Conservation (phyloP, 345 rosid species). For the Hypericum androsaemum region DNA sequence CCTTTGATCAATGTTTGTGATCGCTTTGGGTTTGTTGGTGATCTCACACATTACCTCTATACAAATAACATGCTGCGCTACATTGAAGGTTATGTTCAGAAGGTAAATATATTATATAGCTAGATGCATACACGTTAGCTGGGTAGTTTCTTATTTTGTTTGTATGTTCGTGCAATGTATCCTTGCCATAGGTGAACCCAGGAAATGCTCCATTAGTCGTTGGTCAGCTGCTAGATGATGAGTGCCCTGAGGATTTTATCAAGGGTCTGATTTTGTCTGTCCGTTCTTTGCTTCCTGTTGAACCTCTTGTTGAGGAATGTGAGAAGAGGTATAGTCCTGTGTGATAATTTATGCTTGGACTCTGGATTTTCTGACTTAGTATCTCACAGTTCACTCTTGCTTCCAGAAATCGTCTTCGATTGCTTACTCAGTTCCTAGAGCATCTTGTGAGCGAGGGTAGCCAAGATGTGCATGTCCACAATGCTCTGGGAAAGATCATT, state of each 20-base stretch:
- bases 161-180: conserved; percentile 1
- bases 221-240: conserved; percentile 86
- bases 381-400: conserved; percentile 18
- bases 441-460: conserved; percentile 99
- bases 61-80: conserved; percentile 89
- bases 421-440: conserved; percentile 98
- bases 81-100: conserved; percentile 98
- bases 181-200: conserved; percentile 76
- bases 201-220: conserved; percentile 96
- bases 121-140: neutral
- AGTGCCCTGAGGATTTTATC: conserved; percentile 96
- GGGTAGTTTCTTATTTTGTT: neutral
- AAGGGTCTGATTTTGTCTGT: conserved; percentile 96
- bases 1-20: conserved; percentile 97
- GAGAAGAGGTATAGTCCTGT: conserved; percentile 53
- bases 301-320: conserved; percentile 77
- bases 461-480: conserved; percentile 97
- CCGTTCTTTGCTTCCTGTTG: conserved; percentile 75
- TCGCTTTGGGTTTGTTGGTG: conserved; percentile 95
- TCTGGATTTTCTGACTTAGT: conserved; percentile 3
- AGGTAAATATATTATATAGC: conserved; percentile 37
- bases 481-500: conserved; percentile 98
- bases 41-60: conserved; percentile 94
- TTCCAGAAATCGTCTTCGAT: conserved; percentile 92
- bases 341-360: conserved; percentile 1